Conservation (phyloP, 495 filamentous ascomycete genomes). For the Clavariopsis aquatica region DNA sequence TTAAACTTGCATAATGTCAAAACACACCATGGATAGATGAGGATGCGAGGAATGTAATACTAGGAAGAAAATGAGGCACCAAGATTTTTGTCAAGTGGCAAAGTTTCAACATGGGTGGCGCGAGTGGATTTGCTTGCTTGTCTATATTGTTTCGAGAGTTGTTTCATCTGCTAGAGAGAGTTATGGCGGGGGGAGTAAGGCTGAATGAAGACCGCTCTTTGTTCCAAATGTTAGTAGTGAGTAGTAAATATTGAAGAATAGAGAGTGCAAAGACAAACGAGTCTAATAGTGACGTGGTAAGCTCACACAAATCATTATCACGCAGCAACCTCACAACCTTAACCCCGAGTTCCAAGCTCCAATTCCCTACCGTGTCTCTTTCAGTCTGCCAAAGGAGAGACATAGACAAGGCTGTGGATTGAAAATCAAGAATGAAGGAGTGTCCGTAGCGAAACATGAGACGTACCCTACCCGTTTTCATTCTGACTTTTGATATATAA, state of each 20-base stretch:
- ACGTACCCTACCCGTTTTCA: neutral
- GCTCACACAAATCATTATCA: neutral
- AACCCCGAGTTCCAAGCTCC: neutral
- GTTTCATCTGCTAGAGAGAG: too few species aligned
- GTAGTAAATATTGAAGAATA: too few species aligned
- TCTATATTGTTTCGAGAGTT: neutral
- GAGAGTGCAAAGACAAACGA: too few species aligned
- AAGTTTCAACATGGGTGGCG: neutral
- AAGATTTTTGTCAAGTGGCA: neutral
- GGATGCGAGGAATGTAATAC: too few species aligned
- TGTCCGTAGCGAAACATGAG: neutral
- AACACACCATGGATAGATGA: too few species aligned
- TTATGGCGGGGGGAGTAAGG: neutral
- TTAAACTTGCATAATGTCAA: too few species aligned
- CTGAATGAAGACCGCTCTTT: too few species aligned
- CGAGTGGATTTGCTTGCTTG: neutral
- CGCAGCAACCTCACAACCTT: neutral
- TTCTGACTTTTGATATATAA: neutral
- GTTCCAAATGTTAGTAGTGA: too few species aligned
- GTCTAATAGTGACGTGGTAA: too few species aligned
- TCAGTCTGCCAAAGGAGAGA: too few species aligned
- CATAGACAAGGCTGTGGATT: neutral
- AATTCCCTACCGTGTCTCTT: neutral
- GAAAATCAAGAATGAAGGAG: neutral
- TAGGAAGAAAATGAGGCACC: too few species aligned